A percentile compares a stretch with the other conserved stretches of the same genome.
phyloP scores from a whole-genome alignment of 345 rosid genomes.

The Sisymbrium altissimum region DNA sequence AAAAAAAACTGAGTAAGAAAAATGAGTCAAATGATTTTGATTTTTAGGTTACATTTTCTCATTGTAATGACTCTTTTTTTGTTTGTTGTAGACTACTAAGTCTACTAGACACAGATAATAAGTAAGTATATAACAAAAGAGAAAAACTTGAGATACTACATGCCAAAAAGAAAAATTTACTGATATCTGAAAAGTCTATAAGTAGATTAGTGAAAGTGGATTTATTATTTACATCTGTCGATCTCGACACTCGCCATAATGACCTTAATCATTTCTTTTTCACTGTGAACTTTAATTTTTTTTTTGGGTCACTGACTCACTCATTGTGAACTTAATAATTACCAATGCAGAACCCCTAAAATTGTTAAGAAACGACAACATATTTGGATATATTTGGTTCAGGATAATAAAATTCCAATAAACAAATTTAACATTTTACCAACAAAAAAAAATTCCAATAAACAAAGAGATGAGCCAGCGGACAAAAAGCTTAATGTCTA shows the following conservation, averaged over 20 bases:
- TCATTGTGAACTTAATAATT: background rate
- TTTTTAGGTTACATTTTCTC: background rate
- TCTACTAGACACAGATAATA: background rate
- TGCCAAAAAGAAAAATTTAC: slow-evolving; percentile 19
- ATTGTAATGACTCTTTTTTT: background rate
- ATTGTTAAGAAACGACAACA: background rate
- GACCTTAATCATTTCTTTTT: slow-evolving; percentile 13
- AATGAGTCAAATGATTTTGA: background rate
- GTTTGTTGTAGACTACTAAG: background rate
- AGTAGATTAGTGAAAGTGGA: slow-evolving; percentile 17
- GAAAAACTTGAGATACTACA: slow-evolving; percentile 3
- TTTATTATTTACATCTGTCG: slow-evolving; percentile 11
- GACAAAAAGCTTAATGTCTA: background rate
- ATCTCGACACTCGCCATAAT: slow-evolving; percentile 9
- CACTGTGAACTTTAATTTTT: background rate
- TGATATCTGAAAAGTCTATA: slow-evolving; percentile 28
- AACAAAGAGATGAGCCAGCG: background rate
- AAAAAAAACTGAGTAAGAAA: background rate
- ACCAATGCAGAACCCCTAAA: background rate
- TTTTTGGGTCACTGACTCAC: background rate
- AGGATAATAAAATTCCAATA: background rate
- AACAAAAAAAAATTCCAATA: too few relatives aligned
- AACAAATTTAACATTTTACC: too few relatives aligned
- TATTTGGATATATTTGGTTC: background rate
- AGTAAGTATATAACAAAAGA: background rate